Evolutionary conservation across 2,329 filamentous ascomycete genomes (phyloP), one percentile per base, ranked within the genome.

Genomic region (Exophiala sp.): DNA sequence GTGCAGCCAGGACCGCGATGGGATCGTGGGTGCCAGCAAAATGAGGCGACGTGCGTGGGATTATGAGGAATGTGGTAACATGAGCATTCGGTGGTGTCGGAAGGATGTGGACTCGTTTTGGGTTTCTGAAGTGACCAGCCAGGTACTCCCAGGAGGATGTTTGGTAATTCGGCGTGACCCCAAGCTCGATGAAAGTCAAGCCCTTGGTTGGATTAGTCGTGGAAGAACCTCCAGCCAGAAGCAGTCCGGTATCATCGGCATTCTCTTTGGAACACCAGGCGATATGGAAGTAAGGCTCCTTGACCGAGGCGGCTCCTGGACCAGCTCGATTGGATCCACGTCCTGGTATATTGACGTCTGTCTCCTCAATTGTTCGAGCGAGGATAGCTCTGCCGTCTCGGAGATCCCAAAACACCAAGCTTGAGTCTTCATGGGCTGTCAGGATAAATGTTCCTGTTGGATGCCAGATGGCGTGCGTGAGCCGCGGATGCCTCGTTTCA

Each of bases 221-320:
- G 1, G 82, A 77, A 57, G 87, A 81, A 3, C 94, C 94, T 29
- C 94, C 94, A 2, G 91, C 88, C 51, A 99, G 80, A 36, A 99
- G 73, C 20, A 99, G 77, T 1, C 86, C 92, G 14, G 91, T 97
- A 65, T 99, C 92, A 65, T 99, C 94, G 0, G 91, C 87, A 65
- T 97, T 95, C 55, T 86, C 80, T 68, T 96, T 96, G 53, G 89
- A 92, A 72, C 94, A 99, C 94, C 94, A 99, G 1, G 85, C 81
- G 52, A 97, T 84, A 58, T 85, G 85, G 57, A 83, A 82, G 56
- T 92, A 87, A 0, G 90, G 89, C 51, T 89, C 86, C 57, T 88
- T 86, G 11, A 86, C 71, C 12, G 78, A 78, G 39, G 84, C 75
- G 0, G 76, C 77, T 1, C 44, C 47, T 9, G 52, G 36, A n/a